A percentile compares a stretch with the other conserved stretches of the same genome.
Evolutionary conservation across 1,139 yeast genomes (phyloP).

Genomic region (Candida glucosophila): DNA sequence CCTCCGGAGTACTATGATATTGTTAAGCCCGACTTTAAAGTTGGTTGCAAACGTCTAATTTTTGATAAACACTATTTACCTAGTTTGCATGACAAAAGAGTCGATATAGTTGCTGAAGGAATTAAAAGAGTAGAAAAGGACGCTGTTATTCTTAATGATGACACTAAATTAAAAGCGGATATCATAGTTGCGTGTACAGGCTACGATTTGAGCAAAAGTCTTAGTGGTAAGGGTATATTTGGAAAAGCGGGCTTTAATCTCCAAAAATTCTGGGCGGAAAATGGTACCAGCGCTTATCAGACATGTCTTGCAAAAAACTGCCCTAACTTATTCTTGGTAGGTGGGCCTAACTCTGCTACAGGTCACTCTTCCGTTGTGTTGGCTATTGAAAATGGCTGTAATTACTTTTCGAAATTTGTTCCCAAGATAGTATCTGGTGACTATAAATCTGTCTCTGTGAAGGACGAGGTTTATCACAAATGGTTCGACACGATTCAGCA

Average conservation of each 20-base stretch:
- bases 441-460: constrained; percentile 22
- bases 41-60: constrained; percentile 37
- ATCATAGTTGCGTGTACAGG: constrained; percentile 40
- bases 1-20: constrained; percentile 26
- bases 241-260: constrained; percentile 22
- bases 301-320: constrained; percentile 24
- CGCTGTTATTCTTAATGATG: constrained; percentile 22
- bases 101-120: constrained; percentile 17
- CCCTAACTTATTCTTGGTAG: constrained; percentile 30
- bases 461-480: constrained; percentile 23
- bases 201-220: constrained; percentile 18
- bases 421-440: constrained; percentile 22
- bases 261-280: constrained; percentile 18
- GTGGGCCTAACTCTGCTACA: constrained; percentile 37
- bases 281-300: constrained; percentile 29
- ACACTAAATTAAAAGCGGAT: constrained; percentile 24
- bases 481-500: constrained; percentile 26
- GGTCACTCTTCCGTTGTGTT: constrained; percentile 37
- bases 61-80: constrained; percentile 32
- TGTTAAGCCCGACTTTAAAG: constrained; percentile 29
- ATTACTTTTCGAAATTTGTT: constrained; percentile 17
- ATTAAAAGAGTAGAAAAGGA: constrained; percentile 21
- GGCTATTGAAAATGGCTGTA: constrained; percentile 31
- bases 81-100: constrained; percentile 21
- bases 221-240: constrained; percentile 11